Evolutionary conservation across 768 basidiomycete genomes (phyloP).

Genomic region (Astraeus odoratus): DNA sequence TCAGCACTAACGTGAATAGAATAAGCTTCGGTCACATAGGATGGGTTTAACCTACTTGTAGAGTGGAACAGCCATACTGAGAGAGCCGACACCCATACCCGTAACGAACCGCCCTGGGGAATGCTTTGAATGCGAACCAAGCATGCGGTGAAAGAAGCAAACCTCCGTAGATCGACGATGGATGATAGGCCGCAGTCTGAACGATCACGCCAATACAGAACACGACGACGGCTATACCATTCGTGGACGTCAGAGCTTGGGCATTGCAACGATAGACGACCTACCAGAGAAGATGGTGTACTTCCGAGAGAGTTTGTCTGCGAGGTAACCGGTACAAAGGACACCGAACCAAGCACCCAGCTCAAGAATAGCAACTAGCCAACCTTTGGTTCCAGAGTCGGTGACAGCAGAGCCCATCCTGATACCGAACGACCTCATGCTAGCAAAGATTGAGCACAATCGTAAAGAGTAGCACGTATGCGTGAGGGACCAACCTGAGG

Average conservation of each 20-base stretch:
- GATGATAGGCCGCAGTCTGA: constrained; percentile 50
- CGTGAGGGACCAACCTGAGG: constrained; percentile 23
- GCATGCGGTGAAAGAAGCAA: neutral
- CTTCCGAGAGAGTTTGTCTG: constrained; percentile 68
- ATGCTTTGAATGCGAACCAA: neutral
- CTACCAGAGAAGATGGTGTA: constrained; percentile 59
- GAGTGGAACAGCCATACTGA: constrained; percentile 79
- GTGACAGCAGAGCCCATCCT: constrained; percentile 51
- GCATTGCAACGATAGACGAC: constrained; percentile 3
- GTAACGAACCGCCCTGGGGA: constrained; percentile 60
- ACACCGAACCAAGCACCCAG: constrained; percentile 74
- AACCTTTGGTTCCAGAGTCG: constrained; percentile 52
- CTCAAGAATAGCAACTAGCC: constrained; percentile 70
- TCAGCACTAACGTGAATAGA: constrained; percentile 27
- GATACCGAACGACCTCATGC: constrained; percentile 44
- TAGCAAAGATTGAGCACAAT: constrained; percentile 3
- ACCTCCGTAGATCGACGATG: constrained; percentile 64
- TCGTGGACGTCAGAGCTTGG: constrained; percentile 3
- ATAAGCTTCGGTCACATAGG: neutral
- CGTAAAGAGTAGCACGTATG: too few species aligned
- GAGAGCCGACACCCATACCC: constrained; percentile 74
- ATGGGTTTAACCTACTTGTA: constrained; percentile 42
- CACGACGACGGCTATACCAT: constrained; percentile 42
- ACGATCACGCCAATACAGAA: constrained; percentile 72
- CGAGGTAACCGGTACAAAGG: constrained; percentile 62